phyloP scores from a whole-genome alignment of 2,329 filamentous ascomycete genomes.

The Fusarium beomiforme region DNA sequence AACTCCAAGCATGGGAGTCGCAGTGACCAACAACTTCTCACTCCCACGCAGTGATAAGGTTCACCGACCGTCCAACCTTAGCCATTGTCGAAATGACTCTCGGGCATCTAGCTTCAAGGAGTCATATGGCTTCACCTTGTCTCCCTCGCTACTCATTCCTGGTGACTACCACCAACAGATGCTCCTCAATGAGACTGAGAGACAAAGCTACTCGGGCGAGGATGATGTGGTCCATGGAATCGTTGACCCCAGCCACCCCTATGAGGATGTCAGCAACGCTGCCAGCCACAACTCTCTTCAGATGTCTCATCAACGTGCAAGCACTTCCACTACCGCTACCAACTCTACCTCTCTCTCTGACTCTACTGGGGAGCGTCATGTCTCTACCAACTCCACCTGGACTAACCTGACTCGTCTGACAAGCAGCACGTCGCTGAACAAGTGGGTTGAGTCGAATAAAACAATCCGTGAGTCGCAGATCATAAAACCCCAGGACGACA shows the following conservation, averaged over 20 bases:
- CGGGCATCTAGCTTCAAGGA: conserved; percentile 66
- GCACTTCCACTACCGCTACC: conserved; percentile 65
- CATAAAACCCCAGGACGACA: conserved; percentile 35
- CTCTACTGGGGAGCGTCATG: conserved; percentile 61
- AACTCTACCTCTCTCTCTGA: conserved; percentile 57
- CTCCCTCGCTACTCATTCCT: conserved; percentile 71
- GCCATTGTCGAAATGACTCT: conserved; percentile 56
- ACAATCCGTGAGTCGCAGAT: conserved; percentile 43
- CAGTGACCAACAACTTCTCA: conserved; percentile 62
- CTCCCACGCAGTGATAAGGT: conserved; percentile 55
- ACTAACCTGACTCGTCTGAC: conserved; percentile 66
- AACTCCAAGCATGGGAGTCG: conserved; percentile 52
- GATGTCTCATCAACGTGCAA: conserved; percentile 57
- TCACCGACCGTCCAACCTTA: conserved; percentile 38
- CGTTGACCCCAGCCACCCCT: conserved; percentile 25
- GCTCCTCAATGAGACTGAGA: conserved; percentile 48
- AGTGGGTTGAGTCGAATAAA: conserved; percentile 49
- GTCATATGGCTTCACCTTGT: conserved; percentile 67
- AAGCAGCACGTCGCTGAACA: conserved; percentile 59
- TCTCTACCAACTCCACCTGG: conserved; percentile 63
- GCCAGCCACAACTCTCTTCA: conserved; percentile 29
- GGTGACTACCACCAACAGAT: conserved; percentile 67
- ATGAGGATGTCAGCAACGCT: conserved; percentile 33
- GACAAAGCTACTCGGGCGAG: conserved; percentile 47
- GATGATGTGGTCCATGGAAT: conserved; percentile 41